Evolutionary conservation across 148 eudicot genomes (phyloP).

Genomic region (Tetragonia tetragonoides): DNA sequence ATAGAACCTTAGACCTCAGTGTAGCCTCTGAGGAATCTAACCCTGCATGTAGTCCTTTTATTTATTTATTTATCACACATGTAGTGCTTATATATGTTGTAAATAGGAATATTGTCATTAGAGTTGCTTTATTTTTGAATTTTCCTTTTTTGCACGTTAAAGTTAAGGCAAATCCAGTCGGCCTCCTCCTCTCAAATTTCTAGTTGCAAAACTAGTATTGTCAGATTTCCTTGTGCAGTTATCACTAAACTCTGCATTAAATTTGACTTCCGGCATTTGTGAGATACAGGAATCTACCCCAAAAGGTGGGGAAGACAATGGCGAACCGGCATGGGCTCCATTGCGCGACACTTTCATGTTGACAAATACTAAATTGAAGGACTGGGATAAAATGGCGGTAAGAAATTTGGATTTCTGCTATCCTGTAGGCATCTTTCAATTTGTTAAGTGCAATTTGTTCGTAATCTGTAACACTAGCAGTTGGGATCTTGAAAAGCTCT

Average conservation of each 20-base stretch:
- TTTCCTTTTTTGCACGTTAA: neutral
- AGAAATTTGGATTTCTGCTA: neutral
- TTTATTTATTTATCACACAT: too few relatives aligned
- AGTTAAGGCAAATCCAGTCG: too few relatives aligned
- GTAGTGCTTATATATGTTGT: neutral
- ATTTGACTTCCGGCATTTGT: constrained; percentile 10
- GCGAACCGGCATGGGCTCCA: constrained; percentile 90
- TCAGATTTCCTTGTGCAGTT: neutral
- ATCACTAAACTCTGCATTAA: neutral
- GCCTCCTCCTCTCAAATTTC: neutral
- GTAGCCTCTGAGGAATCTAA: too few relatives aligned
- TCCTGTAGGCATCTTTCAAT: neutral
- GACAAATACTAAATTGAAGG: constrained; percentile 82
- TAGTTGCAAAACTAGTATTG: neutral
- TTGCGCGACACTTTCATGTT: constrained; percentile 86
- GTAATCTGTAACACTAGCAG: neutral
- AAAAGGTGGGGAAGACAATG: constrained; percentile 33
- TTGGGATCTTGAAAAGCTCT: neutral
- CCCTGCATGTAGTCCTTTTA: too few relatives aligned
- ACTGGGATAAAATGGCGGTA: constrained; percentile 92
- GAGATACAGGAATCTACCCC: constrained; percentile 45
- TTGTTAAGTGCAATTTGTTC: neutral
- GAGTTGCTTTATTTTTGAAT: neutral
- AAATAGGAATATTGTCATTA: neutral
- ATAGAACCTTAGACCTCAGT: too few relatives aligned